Evolutionary conservation across 176 grass and related monocot species (phyloP).

Genomic region (Leersia perrieri): DNA sequence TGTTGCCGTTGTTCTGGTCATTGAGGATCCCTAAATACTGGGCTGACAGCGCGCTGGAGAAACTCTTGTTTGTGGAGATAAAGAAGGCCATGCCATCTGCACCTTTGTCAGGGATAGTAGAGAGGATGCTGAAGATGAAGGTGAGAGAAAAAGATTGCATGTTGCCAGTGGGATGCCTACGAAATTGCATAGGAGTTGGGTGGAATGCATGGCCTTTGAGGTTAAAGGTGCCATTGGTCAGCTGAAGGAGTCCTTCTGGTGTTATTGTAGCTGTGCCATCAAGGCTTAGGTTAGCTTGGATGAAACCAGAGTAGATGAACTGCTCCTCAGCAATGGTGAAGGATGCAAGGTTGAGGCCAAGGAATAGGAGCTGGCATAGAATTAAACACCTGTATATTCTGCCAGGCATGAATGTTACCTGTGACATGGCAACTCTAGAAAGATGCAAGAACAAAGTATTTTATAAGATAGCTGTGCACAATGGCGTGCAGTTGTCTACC

Average conservation of each 20-base stretch:
- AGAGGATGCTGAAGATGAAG: constrained; percentile 38
- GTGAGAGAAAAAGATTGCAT: constrained; percentile 15
- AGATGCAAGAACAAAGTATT: neutral
- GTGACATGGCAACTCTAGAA: neutral
- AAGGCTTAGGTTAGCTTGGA: constrained; percentile 2
- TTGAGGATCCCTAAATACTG: constrained; percentile 28
- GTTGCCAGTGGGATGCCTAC: neutral
- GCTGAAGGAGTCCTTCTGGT: neutral
- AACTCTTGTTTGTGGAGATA: neutral
- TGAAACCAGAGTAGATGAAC: neutral
- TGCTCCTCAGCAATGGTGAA: neutral
- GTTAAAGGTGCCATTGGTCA: neutral
- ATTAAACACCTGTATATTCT: neutral
- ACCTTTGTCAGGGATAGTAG: neutral
- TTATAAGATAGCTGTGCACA: neutral
- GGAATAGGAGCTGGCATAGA: neutral
- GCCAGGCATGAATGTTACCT: neutral
- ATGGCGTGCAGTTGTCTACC: neutral
- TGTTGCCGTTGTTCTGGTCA: neutral
- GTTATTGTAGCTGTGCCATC: neutral
- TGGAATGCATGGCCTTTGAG: constrained; percentile 12
- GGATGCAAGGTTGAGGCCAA: neutral
- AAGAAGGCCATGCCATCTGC: constrained; percentile 36
- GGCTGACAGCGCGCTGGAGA: neutral
- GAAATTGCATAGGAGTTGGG: neutral